These are phyloP conservation scores for Phytophthora rubi DNA, from an alignment of 352 stramenopile species.

Conservation along the genomic window DNA sequence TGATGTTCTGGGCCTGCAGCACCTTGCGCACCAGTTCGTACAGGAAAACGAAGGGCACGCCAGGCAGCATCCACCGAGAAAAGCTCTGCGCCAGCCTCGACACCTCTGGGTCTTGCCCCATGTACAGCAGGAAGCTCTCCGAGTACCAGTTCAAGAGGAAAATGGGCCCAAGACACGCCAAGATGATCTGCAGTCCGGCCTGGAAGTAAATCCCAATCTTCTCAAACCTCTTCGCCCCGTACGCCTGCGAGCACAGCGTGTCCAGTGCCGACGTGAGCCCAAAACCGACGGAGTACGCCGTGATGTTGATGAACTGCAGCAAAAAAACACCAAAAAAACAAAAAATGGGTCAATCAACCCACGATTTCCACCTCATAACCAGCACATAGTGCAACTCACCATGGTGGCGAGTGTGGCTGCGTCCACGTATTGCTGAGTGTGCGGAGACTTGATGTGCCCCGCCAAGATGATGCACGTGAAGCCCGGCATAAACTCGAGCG, in stretches of 20 bases:
- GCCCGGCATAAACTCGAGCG: constrained; percentile 60
- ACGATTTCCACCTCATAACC: too few relatives aligned
- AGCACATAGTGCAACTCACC: constrained; percentile 20
- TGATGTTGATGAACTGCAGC: constrained; percentile 72
- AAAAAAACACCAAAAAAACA: not conserved
- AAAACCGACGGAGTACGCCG: constrained; percentile 64
- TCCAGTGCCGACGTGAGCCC: constrained; percentile 76
- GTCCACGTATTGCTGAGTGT: constrained; percentile 66
- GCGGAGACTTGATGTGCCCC: constrained; percentile 64
- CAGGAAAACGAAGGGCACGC: constrained; percentile 74
- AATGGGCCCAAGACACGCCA: constrained; percentile 48
- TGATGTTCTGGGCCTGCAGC: constrained; percentile 80
- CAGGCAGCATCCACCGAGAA: constrained; percentile 59
- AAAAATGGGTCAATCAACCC: not conserved
- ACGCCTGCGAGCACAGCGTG: constrained; percentile 77
- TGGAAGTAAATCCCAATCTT: constrained; percentile 87
- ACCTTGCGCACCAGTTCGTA: constrained; percentile 88
- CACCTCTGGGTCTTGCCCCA: constrained; percentile 61
- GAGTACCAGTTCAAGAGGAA: constrained; percentile 71
- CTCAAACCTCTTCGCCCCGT: constrained; percentile 56
- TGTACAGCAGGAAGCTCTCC: constrained; percentile 47
- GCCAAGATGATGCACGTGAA: constrained; percentile 64
- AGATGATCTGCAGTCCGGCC: constrained; percentile 63
- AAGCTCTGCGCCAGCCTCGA: constrained; percentile 63
- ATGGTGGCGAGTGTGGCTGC: constrained; percentile 59